Evolutionary conservation across 768 basidiomycete genomes (phyloP).

Genomic region (Lentinula detonsa): DNA sequence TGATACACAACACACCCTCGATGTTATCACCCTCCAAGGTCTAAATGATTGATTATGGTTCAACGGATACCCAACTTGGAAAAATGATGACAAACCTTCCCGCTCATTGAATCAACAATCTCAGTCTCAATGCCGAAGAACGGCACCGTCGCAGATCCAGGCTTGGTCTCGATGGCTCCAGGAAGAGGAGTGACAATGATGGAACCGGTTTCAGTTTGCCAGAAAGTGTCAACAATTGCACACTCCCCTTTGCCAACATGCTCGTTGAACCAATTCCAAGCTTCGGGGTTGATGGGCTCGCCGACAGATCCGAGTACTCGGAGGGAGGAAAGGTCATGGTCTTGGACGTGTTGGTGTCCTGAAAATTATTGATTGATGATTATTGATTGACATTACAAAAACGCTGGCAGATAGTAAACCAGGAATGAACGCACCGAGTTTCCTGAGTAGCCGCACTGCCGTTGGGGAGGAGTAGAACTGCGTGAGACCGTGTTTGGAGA

Average conservation of each 20-base stretch:
- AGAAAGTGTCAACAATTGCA: slow-evolving; percentile 92
- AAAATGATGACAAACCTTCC: slow-evolving; percentile 36
- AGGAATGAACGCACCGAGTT: slow-evolving; percentile 17
- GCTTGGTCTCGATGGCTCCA: slow-evolving; percentile 93
- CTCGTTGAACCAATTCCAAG: slow-evolving; percentile 99
- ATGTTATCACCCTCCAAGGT: slow-evolving; percentile 68
- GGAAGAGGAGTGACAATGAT: slow-evolving; percentile 95
- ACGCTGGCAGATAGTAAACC: not conserved
- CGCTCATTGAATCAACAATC: slow-evolving; percentile 80
- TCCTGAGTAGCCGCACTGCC: slow-evolving; percentile 87
- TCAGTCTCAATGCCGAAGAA: slow-evolving; percentile 94
- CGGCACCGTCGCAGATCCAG: slow-evolving; percentile 93
- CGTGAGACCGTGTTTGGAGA: slow-evolving; percentile 88
- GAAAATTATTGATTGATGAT: slow-evolving; percentile 30
- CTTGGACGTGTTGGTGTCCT: slow-evolving; percentile 80
- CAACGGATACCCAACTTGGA: not conserved
- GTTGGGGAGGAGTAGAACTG: slow-evolving; percentile 96
- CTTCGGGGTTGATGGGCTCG: slow-evolving; percentile 98
- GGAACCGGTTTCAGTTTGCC: slow-evolving; percentile 92
- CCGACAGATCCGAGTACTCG: slow-evolving; percentile 92
- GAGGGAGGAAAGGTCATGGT: slow-evolving; percentile 74
- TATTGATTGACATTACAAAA: not conserved
- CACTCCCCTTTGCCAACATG: slow-evolving; percentile 84
- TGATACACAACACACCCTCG: slow-evolving; percentile 86
- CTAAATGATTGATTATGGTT: not conserved